Evolutionary conservation across 2,329 filamentous ascomycete genomes (phyloP).

Genomic region (Aspergillus viridinutans): DNA sequence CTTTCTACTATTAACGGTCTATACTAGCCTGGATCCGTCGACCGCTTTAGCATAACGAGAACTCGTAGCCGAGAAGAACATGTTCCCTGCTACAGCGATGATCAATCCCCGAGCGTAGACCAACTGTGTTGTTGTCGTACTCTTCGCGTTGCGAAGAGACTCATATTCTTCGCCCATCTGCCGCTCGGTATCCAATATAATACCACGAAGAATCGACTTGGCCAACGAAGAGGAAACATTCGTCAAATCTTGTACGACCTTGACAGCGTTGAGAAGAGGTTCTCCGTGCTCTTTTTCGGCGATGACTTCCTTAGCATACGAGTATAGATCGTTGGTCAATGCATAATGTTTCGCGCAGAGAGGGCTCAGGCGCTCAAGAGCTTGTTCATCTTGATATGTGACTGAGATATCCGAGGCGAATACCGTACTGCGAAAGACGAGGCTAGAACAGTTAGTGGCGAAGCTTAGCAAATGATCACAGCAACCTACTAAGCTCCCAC

Average conservation of each 20-base stretch:
- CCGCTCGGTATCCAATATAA: constrained; percentile 10
- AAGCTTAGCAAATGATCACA: not conserved
- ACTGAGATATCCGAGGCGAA: constrained; percentile 3
- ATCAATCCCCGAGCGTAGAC: constrained; percentile 7
- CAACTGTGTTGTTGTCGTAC: not conserved
- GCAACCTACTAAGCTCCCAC: constrained; percentile 6
- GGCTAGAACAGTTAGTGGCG: not conserved
- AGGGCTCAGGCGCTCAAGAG: not conserved
- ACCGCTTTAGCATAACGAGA: constrained; percentile 7
- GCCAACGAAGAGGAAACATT: not conserved
- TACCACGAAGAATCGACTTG: not conserved
- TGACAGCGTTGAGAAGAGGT: constrained; percentile 9
- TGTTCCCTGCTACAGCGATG: constrained; percentile 9
- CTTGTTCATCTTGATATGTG: not conserved
- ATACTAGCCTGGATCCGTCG: constrained; percentile 6
- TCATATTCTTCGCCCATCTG: constrained; percentile 8
- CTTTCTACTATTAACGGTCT: not conserved
- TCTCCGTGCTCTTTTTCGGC: constrained; percentile 1
- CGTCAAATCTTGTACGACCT: constrained; percentile 5
- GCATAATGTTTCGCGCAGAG: constrained; percentile 10
- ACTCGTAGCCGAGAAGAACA: constrained; percentile 14
- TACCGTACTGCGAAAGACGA: constrained; percentile 6
- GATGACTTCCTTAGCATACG: constrained; percentile 10
- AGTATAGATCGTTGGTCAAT: constrained; percentile 15
- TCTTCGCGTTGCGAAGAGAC: not conserved